Percentiles rank a stretch among this genome's conserved stretches.
Conservation (phyloP, 352 stramenopile species). For the Phytophthora constricta region DNA sequence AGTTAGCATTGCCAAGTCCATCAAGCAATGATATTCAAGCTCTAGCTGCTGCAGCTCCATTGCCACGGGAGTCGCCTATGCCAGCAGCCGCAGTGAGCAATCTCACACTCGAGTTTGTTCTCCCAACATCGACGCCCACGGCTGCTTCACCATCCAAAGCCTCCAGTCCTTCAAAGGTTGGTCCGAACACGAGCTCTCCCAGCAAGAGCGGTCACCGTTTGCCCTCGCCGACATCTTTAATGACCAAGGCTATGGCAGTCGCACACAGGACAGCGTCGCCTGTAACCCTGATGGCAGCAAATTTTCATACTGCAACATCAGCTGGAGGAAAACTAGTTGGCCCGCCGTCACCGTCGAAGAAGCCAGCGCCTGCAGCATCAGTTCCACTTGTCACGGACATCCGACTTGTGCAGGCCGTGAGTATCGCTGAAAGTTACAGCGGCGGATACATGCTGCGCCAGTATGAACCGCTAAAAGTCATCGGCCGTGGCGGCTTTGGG, state of each 20-base stretch:
- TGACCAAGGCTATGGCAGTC: slow-evolving; percentile 33
- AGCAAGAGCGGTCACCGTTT: slow-evolving; percentile 20
- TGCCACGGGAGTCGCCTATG: background rate
- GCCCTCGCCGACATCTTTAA: slow-evolving; percentile 31
- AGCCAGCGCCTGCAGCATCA: slow-evolving; percentile 22
- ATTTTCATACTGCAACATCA: slow-evolving; percentile 6
- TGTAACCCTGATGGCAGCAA: slow-evolving; percentile 7
- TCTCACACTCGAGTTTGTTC: slow-evolving; percentile 19
- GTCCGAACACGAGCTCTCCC: slow-evolving; percentile 7
- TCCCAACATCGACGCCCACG: slow-evolving; percentile 1
- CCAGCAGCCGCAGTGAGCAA: slow-evolving; percentile 6
- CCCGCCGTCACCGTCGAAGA: slow-evolving; percentile 29
- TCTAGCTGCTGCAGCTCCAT: slow-evolving; percentile 2
- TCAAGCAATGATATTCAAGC: too few species aligned
- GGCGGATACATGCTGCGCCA: slow-evolving; percentile 76
- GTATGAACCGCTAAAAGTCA: slow-evolving; percentile 83
- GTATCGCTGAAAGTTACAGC: slow-evolving; percentile 83
- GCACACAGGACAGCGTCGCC: slow-evolving; percentile 23
- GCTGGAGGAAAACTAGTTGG: slow-evolving; percentile 9
- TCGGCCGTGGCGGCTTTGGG: slow-evolving; percentile 86
- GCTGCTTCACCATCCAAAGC: slow-evolving; percentile 8
- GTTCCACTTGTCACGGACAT: slow-evolving; percentile 47
- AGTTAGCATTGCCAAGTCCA: too few species aligned
- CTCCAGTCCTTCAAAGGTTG: background rate
- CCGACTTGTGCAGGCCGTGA: slow-evolving; percentile 70